These are phyloP conservation scores for Gyromitra esculenta DNA, from an alignment of 2,329 filamentous ascomycete genomes.

Conservation along the genomic window DNA sequence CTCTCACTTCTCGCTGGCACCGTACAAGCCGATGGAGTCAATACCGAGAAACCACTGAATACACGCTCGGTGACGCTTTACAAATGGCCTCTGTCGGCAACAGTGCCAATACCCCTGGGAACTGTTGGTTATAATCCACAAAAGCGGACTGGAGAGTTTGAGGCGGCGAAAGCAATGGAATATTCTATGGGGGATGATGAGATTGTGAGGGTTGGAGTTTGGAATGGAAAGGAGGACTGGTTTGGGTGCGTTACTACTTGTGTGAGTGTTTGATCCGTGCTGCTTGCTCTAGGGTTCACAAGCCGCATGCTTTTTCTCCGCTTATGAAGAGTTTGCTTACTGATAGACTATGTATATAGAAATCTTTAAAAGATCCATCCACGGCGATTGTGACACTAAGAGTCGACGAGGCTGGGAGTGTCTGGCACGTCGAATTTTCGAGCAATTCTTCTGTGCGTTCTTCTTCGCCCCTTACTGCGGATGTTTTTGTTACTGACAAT, in stretches of 20 bases:
- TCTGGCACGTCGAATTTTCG: slow-evolving; percentile 51
- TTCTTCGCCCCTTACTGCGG: neutral
- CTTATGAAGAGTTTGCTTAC: neutral
- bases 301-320: neutral
- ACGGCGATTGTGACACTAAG: slow-evolving; percentile 33
- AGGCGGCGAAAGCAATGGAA: neutral
- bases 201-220: slow-evolving; percentile 51
- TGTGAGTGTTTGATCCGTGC: slow-evolving; percentile 29
- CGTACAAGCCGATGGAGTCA: neutral
- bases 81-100: slow-evolving; percentile 48
- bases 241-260: slow-evolving; percentile 43
- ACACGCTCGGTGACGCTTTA: slow-evolving; percentile 43
- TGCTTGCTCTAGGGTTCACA: neutral
- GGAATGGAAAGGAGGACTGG: slow-evolving; percentile 38
- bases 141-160: slow-evolving; percentile 24
- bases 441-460: slow-evolving; percentile 32
- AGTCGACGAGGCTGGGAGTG: slow-evolving; percentile 29
- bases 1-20: slow-evolving; percentile 33
- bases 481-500: slow-evolving; percentile 7
- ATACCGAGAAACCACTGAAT: neutral
- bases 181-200: slow-evolving; percentile 28
- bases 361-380: slow-evolving; percentile 36
- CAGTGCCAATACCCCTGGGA: slow-evolving; percentile 38
- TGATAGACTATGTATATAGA: slow-evolving; percentile 13
- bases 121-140: slow-evolving; percentile 47